A percentile compares a stretch with the other conserved stretches of the same genome.
Conservation (phyloP, 345 rosid genomes). For the Durio zibethinus region DNA sequence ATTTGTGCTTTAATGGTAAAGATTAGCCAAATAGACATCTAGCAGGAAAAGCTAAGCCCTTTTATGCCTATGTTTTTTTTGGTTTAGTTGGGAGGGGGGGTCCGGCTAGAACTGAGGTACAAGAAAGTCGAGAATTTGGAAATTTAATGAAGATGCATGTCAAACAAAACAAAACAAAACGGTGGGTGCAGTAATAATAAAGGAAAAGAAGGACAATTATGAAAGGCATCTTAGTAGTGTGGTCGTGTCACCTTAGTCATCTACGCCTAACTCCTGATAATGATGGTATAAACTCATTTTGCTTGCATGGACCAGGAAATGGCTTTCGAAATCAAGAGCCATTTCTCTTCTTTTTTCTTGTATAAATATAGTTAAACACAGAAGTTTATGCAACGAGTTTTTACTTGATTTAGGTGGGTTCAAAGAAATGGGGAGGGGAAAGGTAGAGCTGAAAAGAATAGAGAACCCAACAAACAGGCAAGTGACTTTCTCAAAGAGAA, state of each 20-base stretch:
- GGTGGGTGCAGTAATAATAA: not conserved
- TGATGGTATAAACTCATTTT: not conserved
- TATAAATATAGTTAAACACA: not conserved
- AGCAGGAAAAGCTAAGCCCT: no score
- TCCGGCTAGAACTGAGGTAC: no score
- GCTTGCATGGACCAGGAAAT: not conserved
- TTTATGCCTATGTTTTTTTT: no score
- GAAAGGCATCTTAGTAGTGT: not conserved
- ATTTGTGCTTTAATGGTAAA: no score
- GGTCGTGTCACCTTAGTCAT: conserved; percentile 1
- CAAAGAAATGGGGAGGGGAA: conserved; percentile 57
- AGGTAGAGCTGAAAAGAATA: conserved; percentile 58
- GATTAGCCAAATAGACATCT: no score
- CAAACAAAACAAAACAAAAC: not conserved
- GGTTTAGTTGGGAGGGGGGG: no score
- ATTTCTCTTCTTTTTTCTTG: not conserved
- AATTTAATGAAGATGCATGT: not conserved
- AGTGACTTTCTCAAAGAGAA: conserved; percentile 62
- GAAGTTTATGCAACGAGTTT: not conserved
- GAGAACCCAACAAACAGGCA: conserved; percentile 61
- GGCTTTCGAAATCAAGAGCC: no score
- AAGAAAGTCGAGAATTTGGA: not conserved
- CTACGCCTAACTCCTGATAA: not conserved
- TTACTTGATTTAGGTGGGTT: conserved; percentile 11
- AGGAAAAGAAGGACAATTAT: not conserved